Conservation (phyloP, 202 grass and related monocot species). For the Schoenoplectus tabernaemontani region DNA sequence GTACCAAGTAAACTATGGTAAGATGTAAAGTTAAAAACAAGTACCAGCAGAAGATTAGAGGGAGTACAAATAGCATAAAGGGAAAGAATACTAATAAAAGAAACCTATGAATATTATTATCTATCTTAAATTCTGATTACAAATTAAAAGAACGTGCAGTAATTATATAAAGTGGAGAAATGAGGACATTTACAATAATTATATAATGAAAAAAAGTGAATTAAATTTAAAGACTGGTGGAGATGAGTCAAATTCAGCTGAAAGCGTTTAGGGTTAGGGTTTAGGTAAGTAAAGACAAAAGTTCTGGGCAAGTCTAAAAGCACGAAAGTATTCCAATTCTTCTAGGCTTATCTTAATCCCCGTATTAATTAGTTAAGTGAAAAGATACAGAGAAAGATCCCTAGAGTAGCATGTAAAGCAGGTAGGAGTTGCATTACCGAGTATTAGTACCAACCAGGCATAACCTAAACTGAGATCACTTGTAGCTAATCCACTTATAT, state of each 20-base stretch:
- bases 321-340: no score
- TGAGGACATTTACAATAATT: not conserved
- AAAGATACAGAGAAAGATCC: not conserved
- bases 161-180: not conserved
- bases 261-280: not conserved
- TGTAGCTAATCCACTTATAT: no score
- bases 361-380: not conserved
- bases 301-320: no score
- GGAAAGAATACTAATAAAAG: not conserved
- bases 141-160: not conserved
- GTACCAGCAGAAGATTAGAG: not conserved
- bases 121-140: not conserved
- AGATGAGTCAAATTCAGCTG: not conserved
- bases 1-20: not conserved
- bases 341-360: no score
- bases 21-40: not conserved
- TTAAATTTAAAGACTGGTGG: not conserved
- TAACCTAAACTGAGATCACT: no score
- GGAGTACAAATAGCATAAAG: not conserved
- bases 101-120: not conserved
- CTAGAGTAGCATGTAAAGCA: not conserved
- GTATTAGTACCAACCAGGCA: not conserved
- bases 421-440: not conserved
- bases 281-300: no score
- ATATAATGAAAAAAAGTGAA: not conserved